Evolutionary conservation across 331 rosid species (phyloP).

Genomic region (Quercus lobata): DNA sequence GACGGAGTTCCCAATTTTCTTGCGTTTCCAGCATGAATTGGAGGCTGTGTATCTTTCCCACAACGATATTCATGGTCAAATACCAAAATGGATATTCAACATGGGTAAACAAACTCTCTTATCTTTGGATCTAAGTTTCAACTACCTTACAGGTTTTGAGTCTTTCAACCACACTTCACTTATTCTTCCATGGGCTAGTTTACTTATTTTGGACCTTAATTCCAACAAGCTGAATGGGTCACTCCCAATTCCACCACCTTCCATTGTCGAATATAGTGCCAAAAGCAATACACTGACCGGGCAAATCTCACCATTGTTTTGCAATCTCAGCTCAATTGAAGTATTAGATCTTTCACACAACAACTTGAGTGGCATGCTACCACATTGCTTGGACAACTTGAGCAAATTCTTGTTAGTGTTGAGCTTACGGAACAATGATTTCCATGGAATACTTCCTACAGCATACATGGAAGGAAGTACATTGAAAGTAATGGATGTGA

Average conservation of each 20-base stretch:
- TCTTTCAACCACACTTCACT: too few species aligned
- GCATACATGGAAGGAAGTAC: too few species aligned
- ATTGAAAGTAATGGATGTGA: too few species aligned
- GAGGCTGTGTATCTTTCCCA: background rate
- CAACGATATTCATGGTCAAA: background rate
- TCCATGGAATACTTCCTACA: slow-evolving; percentile 5
- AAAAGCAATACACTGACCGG: background rate
- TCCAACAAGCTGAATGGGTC: too few species aligned
- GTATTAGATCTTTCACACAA: slow-evolving; percentile 13
- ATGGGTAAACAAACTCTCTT: background rate
- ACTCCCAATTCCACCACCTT: too few species aligned
- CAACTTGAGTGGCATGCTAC: slow-evolving; percentile 3
- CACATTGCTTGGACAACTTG: slow-evolving; percentile 26
- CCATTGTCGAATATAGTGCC: too few species aligned
- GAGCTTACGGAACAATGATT: slow-evolving; percentile 1
- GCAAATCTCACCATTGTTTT: slow-evolving; percentile 10
- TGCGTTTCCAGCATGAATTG: background rate
- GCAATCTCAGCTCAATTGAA: slow-evolving; percentile 14
- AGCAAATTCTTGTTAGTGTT: background rate
- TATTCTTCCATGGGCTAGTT: too few species aligned
- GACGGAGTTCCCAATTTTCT: slow-evolving; percentile 11
- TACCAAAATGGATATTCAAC: slow-evolving; percentile 14
- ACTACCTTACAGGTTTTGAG: too few species aligned
- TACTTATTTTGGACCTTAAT: rapidly evolving
- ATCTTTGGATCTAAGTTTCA: background rate